Conservation (phyloP, 1,284 basidiomycete genomes). For the Phaffia rhodozyma region DNA sequence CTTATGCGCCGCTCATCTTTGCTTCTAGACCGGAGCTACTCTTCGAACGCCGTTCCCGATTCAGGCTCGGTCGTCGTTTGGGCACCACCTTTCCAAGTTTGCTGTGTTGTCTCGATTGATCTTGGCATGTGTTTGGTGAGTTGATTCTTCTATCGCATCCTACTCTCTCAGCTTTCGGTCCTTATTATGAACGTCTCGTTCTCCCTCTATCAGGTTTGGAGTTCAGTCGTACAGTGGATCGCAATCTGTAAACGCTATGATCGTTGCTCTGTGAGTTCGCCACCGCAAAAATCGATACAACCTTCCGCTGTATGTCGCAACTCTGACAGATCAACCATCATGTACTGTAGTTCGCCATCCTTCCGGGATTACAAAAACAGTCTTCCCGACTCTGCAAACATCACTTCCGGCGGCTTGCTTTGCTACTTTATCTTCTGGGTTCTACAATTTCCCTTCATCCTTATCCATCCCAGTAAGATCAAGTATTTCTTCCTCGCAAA, state of each 20-base stretch:
- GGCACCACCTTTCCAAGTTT: conserved; percentile 59
- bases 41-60: conserved; percentile 59
- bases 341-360: conserved; percentile 56
- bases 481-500: conserved; percentile 49
- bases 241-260: conserved; percentile 41
- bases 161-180: conserved; percentile 23
- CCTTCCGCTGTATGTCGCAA: conserved; percentile 44
- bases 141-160: conserved; percentile 43
- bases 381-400: conserved; percentile 47
- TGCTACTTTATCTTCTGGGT: conserved; percentile 72
- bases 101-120: conserved; percentile 59
- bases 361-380: conserved; percentile 51
- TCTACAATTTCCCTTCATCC: conserved; percentile 57
- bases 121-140: conserved; percentile 67
- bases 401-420: conserved; percentile 47
- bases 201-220: conserved; percentile 1
- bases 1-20: not conserved
- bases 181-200: not conserved
- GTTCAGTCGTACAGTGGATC: conserved; percentile 22
- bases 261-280: conserved; percentile 49
- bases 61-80: conserved; percentile 60
- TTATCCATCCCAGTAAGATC: conserved; percentile 61
- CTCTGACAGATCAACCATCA: conserved; percentile 46
- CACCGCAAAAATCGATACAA: conserved; percentile 28
- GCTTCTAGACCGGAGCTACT: conserved; percentile 45